Base-by-base conservation (phyloP, 805 yeast species). In the Wilhelminamyces savonicus region DNA sequence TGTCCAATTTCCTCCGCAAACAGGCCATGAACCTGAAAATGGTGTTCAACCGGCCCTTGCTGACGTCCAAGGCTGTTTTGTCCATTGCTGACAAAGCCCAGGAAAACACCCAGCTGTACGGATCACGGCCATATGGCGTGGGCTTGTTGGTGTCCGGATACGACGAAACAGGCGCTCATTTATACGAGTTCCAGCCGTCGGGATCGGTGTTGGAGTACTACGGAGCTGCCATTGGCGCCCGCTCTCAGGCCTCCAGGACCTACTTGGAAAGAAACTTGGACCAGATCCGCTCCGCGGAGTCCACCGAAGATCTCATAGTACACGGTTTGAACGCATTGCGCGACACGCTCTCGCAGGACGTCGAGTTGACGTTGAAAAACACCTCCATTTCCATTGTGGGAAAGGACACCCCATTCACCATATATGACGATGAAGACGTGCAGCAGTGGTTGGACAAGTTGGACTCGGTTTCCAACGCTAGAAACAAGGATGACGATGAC, bases 191-290 rank as follows among this genome's bases (percentile, higher is more conserved):
- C 61, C 90, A 84, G 54, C 98, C 99, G 12, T 81, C 94, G 7
- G 99, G 99, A 2, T 79, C 90, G 16, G 92, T 82, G 14, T 67
- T 87, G 47, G 97, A 92, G 58, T 83, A 88, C 53, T 76, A 73
- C 44, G 97, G 95, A 21, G 79, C 96, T 9, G 95, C 98, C 21
- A 86, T 92, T 50, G 99, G 99, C 27, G 97, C 99, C 7, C 76
- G 99, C 53, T 90, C 97, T 2, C 99, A 92, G 62, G 97, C 97
- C 29, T 97, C 96, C 11, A 78, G 94, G 64, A 92, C 99, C 2
- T 92, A 86, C 46, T 65, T 92, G 52, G 99, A 92, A 60, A 78
- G 95, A 52, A 80, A 81, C 43, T 69, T 79, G 51, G 86, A 83
- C 21, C 65, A 67, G 18, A 83, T 85, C 43, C 62, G 76, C 13